Evolutionary conservation across 2,329 filamentous ascomycete genomes (phyloP), one percentile per base, ranked within the genome.

Genomic region (Coleophoma eucalyptorum): DNA sequence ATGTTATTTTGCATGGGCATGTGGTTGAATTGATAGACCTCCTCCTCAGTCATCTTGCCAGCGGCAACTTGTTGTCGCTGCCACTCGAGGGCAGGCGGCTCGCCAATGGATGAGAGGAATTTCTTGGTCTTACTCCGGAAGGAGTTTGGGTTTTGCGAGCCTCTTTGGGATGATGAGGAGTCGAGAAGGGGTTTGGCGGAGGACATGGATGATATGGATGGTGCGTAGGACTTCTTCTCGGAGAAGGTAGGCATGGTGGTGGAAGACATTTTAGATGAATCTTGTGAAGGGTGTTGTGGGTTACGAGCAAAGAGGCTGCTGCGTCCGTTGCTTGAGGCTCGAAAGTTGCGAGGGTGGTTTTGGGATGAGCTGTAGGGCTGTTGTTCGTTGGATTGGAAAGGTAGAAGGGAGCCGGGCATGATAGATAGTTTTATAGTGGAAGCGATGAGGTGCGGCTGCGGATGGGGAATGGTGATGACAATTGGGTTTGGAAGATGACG

Each of bases 61-160:
- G 35, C 35, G 35, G 35, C 35, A 26, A 26, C 26, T 8, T 26
- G 26, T 38, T 59, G 43, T 15, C 53, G 44, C 13, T 57, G 55
- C 37, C 52, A 56, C 10, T 50, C 52, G 1, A 54, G 55, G 12
- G 57, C 57, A 2, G 57, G 53, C 15, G 57, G 55, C 38, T 59
- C 57, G 19, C 55, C 54, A 7, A 59, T 42, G 0, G 49, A 47
- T 1, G 50, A 52, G 38, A 59, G 45, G 34, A 56, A 53, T 16
- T 55, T 49, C 40, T 59, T 59, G 10, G 56, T 55, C 40, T 54
- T 55, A 11, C 15, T n/a, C 16, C 35, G 35, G 35, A 38, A 38
- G 15, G 35, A 38, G 35, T 38, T 18, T 6, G 13, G 13, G 15
- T 38, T 38, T 15, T 15, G 13, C 6, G 35, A n/a, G 6, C 26